Conservation (phyloP, 1,139 yeast species). For the Zygotorulaspora mrakii region DNA sequence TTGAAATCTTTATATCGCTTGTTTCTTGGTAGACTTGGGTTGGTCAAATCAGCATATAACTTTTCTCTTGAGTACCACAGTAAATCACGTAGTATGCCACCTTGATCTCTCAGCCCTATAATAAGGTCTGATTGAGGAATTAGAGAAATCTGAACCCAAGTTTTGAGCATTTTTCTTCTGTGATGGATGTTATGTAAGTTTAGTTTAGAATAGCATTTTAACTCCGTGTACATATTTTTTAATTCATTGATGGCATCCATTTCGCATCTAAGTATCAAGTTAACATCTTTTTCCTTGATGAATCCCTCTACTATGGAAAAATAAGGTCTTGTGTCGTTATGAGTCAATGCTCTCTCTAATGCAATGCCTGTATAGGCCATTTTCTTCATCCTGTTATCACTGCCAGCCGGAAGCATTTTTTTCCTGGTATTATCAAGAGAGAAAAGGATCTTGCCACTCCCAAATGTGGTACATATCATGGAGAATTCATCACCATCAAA, state of each 20-base stretch:
- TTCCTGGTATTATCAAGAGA: conserved; percentile 17
- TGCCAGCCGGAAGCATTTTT: conserved; percentile 13
- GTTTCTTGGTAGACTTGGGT: conserved; percentile 15
- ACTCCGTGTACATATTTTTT: conserved; percentile 27
- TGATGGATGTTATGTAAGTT: conserved; percentile 25
- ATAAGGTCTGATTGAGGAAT: conserved; percentile 31
- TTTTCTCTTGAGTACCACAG: conserved; percentile 22
- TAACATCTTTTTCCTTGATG: conserved; percentile 19
- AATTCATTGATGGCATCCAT: conserved; percentile 31
- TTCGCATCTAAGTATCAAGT: conserved; percentile 32
- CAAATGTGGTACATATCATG: conserved; percentile 19
- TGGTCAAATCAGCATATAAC: conserved; percentile 22
- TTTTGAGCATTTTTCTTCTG: conserved; percentile 31
- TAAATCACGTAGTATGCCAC: conserved; percentile 27
- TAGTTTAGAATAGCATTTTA: conserved; percentile 31
- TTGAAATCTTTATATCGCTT: conserved; percentile 25
- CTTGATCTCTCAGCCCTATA: conserved; percentile 30
- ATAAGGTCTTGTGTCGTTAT: conserved; percentile 11
- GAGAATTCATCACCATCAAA: conserved; percentile 20
- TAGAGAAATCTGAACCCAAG: conserved; percentile 35
- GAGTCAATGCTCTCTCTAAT: conserved; percentile 26
- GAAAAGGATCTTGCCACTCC: conserved; percentile 22
- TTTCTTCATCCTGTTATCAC: conserved; percentile 17
- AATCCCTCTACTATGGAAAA: conserved; percentile 30
- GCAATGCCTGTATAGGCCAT: conserved; percentile 34